Percentiles rank a stretch among this genome's conserved stretches.
phyloP scores from a whole-genome alignment of 148 eudicot genomes.

The Polygonum aviculare region DNA sequence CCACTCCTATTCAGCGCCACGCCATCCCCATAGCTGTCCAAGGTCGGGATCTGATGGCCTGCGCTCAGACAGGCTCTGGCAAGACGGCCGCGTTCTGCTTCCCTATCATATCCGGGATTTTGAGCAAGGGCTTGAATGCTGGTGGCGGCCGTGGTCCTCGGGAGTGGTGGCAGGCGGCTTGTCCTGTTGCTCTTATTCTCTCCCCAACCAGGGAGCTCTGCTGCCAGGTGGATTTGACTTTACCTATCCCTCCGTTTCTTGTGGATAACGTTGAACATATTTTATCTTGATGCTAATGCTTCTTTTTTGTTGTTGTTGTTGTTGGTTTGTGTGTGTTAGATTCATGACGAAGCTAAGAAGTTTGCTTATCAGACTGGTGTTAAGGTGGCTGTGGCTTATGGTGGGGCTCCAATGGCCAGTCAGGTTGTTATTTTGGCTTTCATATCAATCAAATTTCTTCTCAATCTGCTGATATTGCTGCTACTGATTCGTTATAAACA shows the following conservation, averaged over 20 bases:
- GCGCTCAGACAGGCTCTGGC: slow-evolving; percentile 87
- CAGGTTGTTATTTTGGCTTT: slow-evolving; percentile 44
- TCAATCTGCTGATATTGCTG: slow-evolving; percentile 1
- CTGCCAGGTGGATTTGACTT: slow-evolving; percentile 41
- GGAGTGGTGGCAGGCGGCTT: slow-evolving; percentile 10
- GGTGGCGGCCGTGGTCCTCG: slow-evolving; percentile 5
- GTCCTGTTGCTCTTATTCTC: slow-evolving; percentile 57
- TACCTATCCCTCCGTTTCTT: background rate
- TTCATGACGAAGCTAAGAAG: slow-evolving; percentile 72
- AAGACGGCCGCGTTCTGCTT: slow-evolving; percentile 89
- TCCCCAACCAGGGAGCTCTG: slow-evolving; percentile 84
- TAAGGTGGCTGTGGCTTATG: slow-evolving; percentile 75
- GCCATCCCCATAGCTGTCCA: slow-evolving; percentile 59
- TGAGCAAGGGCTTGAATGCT: slow-evolving; percentile 13
- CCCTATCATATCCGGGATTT: slow-evolving; percentile 57
- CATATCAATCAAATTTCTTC: background rate
- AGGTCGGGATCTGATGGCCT: slow-evolving; percentile 84
- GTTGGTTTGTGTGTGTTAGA: slow-evolving; percentile 27
- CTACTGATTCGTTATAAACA: background rate
- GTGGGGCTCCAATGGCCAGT: slow-evolving; percentile 64
- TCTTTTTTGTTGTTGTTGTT: background rate
- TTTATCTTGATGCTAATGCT: background rate
- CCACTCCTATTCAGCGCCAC: slow-evolving; percentile 64
- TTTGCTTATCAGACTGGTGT: slow-evolving; percentile 71
- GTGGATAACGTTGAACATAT: background rate